A percentile compares a stretch with the other conserved stretches of the same genome.
Evolutionary conservation across 164 flowering plant species (phyloP).

Genomic region (Stephania cephalantha): DNA sequence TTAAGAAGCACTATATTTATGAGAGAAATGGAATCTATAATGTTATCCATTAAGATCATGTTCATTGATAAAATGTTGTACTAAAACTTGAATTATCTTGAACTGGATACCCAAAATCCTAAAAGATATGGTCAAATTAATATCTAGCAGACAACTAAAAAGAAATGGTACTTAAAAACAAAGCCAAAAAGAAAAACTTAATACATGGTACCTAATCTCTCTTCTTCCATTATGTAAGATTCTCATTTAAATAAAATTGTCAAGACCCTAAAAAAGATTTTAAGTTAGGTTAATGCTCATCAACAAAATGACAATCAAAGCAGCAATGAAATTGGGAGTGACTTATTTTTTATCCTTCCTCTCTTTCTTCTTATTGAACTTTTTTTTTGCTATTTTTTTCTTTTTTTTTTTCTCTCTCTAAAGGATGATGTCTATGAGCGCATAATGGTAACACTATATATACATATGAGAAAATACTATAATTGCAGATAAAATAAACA

Average conservation of each 20-base stretch:
- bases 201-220: not conserved
- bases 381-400: no score
- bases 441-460: not conserved
- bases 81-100: conserved; percentile 1
- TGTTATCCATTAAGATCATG: not conserved
- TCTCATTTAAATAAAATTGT: not conserved
- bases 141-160: not conserved
- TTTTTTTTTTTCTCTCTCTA: no score
- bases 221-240: not conserved
- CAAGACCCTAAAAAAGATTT: not conserved
- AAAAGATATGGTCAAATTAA: not conserved
- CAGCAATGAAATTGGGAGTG: no score
- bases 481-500: not conserved
- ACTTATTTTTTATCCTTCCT: no score
- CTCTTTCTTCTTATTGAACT: not conserved
- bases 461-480: no score
- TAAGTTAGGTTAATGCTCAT: not conserved
- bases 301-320: not conserved
- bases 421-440: not conserved
- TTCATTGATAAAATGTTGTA: not conserved
- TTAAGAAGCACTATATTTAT: not conserved
- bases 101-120: not conserved
- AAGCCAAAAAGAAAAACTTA: no score
- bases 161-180: no score
- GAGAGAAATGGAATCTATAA: not conserved